Evolutionary conservation across 495 filamentous ascomycete genomes (phyloP), one percentile per base, ranked within the genome.

Genomic region (Mytilinidion resinicola): DNA sequence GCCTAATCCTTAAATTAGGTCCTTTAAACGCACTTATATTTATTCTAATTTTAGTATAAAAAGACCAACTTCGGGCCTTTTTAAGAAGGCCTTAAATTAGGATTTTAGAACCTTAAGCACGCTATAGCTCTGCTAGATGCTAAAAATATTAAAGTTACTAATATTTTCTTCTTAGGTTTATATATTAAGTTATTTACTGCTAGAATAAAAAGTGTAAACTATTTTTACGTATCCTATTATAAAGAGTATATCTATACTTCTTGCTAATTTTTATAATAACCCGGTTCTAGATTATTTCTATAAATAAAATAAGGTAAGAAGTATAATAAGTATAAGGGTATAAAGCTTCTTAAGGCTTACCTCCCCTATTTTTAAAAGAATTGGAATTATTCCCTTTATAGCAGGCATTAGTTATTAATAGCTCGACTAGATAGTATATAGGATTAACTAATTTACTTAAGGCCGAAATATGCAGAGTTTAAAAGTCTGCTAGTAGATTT

Each of bases 361-460:
- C 14, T 39, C 14, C 8, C 9, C 37, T 39, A 39, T 9, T 39
- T 9, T 9, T 8, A 14, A 39, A 39, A 39, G 14, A 39, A 9
- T 9, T 14, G 14, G 8, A 39, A 39, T 9, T 39, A 39, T 14
- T 8, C 37, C 9, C 8, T 39, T 39, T 39, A 39, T 39, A 39
- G 37, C 14, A 39, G 37, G 14, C 14, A 8, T 8, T 14, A 14
- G 14, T 39, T 39, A 39, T 39, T 39, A 39, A 9, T 39, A 39
- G 9, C 14, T 9, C 14, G 14, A 39, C 8, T 9, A 14, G 8
- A 8, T 39, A 39, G 37, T 9, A 8, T 39, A 8, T 39, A 25
- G 34, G 49, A n/a, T n/a, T 25, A 11, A 34, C 49, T 51, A 25
- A 51, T 51, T 51, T 51, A 51, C 25, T 51, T n/a, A n/a, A n/a